These are phyloP conservation scores for Ceraceosorus guamensis DNA, from an alignment of 1,284 basidiomycete species.

Conservation along the genomic window DNA sequence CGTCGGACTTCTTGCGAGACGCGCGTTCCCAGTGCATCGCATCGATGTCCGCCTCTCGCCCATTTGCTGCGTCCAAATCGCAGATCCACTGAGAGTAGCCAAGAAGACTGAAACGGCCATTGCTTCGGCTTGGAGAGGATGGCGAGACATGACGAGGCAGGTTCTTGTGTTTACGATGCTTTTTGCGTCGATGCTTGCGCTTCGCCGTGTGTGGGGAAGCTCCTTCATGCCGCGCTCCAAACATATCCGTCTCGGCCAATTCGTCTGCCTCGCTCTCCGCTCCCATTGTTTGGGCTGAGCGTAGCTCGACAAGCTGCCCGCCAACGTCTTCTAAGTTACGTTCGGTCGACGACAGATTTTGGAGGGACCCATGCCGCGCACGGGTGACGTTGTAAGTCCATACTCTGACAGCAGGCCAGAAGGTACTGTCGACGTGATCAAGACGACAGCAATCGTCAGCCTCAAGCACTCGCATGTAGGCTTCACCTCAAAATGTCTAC, in stretches of 20 bases:
- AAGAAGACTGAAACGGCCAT: slow-evolving; percentile 64
- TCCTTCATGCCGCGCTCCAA: not conserved
- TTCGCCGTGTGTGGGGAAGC: slow-evolving; percentile 51
- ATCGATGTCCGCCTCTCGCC: slow-evolving; percentile 10
- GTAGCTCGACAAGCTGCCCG: not conserved
- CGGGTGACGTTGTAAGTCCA: slow-evolving; percentile 54
- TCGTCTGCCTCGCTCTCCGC: not conserved
- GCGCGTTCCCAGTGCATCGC: slow-evolving; percentile 6
- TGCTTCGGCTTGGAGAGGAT: slow-evolving; percentile 64
- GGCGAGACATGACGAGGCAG: slow-evolving; percentile 60
- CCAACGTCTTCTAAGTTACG: slow-evolving; percentile 23
- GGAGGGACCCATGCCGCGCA: slow-evolving; percentile 6
- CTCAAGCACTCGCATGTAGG: too few species aligned
- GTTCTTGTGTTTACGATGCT: slow-evolving; percentile 50
- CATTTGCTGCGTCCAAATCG: slow-evolving; percentile 57
- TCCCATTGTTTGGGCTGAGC: not conserved
- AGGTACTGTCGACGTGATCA: slow-evolving; percentile 53
- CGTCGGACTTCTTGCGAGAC: slow-evolving; percentile 1
- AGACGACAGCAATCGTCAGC: too few species aligned
- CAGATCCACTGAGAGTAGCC: slow-evolving; percentile 79
- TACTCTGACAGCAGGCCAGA: slow-evolving; percentile 71
- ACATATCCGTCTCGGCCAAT: not conserved
- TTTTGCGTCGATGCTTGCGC: slow-evolving; percentile 27
- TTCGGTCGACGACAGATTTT: slow-evolving; percentile 32
- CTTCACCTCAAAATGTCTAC: too few species aligned